phyloP scores from a whole-genome alignment of 352 stramenopile genomes.

The Blastocystis sp. region DNA sequence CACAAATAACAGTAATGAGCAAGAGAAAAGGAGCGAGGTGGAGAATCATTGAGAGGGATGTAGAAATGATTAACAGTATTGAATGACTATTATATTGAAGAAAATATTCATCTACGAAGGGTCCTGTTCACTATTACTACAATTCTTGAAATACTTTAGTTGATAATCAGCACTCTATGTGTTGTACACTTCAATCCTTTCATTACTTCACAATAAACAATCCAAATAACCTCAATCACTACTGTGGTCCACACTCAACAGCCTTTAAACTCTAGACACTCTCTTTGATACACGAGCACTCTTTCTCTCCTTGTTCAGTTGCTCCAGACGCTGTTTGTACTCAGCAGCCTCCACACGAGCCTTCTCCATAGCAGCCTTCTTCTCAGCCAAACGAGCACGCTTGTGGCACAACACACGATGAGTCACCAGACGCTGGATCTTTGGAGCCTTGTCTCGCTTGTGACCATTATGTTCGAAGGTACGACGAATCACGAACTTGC shows the following conservation, averaged over 20 bases:
- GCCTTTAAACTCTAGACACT: too few species aligned
- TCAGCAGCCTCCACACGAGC: neutral
- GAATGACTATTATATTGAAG: too few species aligned
- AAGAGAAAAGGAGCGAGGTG: neutral
- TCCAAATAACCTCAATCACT: too few species aligned
- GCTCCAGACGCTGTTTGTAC: constrained; percentile 28
- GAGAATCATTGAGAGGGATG: too few species aligned
- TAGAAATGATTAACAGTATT: too few species aligned
- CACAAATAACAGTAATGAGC: neutral
- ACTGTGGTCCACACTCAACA: too few species aligned
- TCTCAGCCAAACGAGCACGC: constrained; percentile 65
- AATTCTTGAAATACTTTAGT: too few species aligned
- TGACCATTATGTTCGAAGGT: constrained; percentile 96
- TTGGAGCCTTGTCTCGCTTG: constrained; percentile 91
- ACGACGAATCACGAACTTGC: constrained; percentile 95
- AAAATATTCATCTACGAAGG: too few species aligned
- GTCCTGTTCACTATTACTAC: too few species aligned
- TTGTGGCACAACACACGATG: constrained; percentile 90
- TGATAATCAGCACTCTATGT: too few species aligned
- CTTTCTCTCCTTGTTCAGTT: constrained; percentile 19
- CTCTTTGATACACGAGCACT: neutral
- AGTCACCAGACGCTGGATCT: constrained; percentile 99
- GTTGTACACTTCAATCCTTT: too few species aligned
- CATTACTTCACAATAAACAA: too few species aligned
- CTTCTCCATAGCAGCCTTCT: constrained; percentile 9